phyloP scores from a whole-genome alignment of 441 rosid genomes.

The Arabidopsis hybrid region DNA sequence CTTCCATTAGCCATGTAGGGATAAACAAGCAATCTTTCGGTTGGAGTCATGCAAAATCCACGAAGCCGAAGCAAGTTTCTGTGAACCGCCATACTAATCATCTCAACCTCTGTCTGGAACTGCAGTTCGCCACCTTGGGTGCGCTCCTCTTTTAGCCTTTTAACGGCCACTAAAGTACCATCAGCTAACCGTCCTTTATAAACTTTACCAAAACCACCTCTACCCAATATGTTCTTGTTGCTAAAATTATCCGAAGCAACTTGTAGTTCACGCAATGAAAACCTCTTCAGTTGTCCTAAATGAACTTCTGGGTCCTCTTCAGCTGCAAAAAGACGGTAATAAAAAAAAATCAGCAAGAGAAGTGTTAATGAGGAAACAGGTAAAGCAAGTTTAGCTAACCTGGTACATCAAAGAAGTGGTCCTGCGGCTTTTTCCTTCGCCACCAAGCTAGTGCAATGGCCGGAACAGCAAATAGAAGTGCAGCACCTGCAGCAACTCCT shows the following conservation, averaged over 20 bases:
- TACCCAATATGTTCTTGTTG: conserved; percentile 81
- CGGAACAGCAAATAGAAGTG: conserved; percentile 89
- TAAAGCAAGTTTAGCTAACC: conserved; percentile 56
- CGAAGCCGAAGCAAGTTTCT: conserved; percentile 87
- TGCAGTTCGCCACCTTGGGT: conserved; percentile 90
- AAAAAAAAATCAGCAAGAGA: conserved; percentile 18
- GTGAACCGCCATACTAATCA: conserved; percentile 97
- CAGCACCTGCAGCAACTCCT: conserved; percentile 98
- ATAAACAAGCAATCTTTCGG: conserved; percentile 89
- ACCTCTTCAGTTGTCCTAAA: conserved; percentile 87
- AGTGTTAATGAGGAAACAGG: conserved; percentile 21
- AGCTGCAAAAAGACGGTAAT: conserved; percentile 57
- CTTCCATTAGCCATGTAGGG: conserved; percentile 98
- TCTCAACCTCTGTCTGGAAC: conserved; percentile 96
- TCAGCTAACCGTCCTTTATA: conserved; percentile 86
- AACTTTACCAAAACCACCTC: conserved; percentile 94
- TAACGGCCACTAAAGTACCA: conserved; percentile 84
- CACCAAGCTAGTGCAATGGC: conserved; percentile 82
- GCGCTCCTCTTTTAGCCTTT: conserved; percentile 90
- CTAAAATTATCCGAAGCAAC: conserved; percentile 81
- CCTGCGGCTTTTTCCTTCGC: conserved; percentile 79
- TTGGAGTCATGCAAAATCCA: conserved; percentile 82
- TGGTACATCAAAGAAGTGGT: conserved; percentile 94
- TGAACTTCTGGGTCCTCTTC: conserved; percentile 95
- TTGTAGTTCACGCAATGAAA: conserved; percentile 82